A percentile compares a stretch with the other conserved stretches of the same genome.
These are phyloP conservation scores for Arthrobotrys megalospora DNA, from an alignment of 2,329 filamentous ascomycete genomes.

Conservation along the genomic window DNA sequence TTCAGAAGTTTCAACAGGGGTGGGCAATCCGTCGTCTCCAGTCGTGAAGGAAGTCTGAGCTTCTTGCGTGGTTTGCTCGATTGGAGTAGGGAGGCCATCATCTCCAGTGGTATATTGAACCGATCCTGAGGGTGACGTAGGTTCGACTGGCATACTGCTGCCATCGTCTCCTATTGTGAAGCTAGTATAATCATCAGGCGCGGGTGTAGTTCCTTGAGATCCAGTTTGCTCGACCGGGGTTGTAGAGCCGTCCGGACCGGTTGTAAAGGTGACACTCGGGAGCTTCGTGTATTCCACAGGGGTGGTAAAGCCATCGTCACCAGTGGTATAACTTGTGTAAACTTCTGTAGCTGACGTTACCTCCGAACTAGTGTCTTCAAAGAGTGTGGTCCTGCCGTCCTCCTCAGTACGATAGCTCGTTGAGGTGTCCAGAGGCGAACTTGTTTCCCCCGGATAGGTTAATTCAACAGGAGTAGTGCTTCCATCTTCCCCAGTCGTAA, in stretches of 20 bases:
- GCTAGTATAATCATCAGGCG: background rate
- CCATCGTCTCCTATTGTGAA: constrained; percentile 1
- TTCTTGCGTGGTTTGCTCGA: background rate
- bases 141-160: background rate
- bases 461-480: constrained; percentile 2
- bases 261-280: background rate
- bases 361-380: background rate
- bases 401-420: background rate
- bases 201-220: background rate
- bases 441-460: background rate
- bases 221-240: background rate
- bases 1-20: background rate
- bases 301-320: constrained; percentile 16
- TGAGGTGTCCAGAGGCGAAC: background rate
- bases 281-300: constrained; percentile 1
- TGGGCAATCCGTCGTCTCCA: background rate
- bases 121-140: background rate
- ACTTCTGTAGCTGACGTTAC: background rate
- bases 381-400: background rate
- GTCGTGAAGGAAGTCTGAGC: background rate
- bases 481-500: constrained; percentile 2
- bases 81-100: background rate
- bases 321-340: background rate
- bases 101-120: constrained; percentile 3
- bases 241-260: background rate